Base-by-base conservation (phyloP, 1,284 basidiomycete species). In the Microbotryomycetes sp. region DNA sequence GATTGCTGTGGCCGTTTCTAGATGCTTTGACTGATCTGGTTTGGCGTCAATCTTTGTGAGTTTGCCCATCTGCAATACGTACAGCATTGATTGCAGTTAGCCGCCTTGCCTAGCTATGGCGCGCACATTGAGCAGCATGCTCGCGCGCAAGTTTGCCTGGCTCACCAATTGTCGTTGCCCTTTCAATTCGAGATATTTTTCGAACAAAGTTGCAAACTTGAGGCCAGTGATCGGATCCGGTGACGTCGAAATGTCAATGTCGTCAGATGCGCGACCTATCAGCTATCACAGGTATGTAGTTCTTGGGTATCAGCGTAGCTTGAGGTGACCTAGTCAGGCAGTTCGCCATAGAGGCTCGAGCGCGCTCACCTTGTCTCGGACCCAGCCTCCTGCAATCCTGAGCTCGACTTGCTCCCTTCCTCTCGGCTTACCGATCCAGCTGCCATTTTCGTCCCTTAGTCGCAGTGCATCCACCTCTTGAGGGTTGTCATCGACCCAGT, bases 11-110 rank as follows among this genome's bases (percentile, higher is more conserved):
- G 92, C 94, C 0, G 96, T 97, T 77, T 98, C 94, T 36, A 99
- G 81, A 77, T 97, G 96, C 76, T 99, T 99, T 59, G 90, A 94
- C 78, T 98, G 96, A 52, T 94, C 91, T 0, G 96, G 94, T 72
- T 98, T 97, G 64, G 87, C 87, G 57, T 89, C 90, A 62, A 99
- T 92, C 72, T 86, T 90, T 25, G 87, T 80, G 15, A 82, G 78
- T 42, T 72, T 71, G 29, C 69, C 69, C 63, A 70, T 55, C 68
- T 72, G 31, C 46, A 50, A 19, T 52, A 53, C 9, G 52, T 54
- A 57, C 65, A 45, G 23, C n/a, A 6, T 0, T 23, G n/a, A 26
- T 49, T n/a, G 31, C 23, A 47, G 28, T n/a, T 9, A 9, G 14
- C n/a, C 29, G 23, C 28, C 15, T 2, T 30, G 46, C 16, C 5